A percentile compares a stretch with the other conserved stretches of the same genome.
phyloP scores from a whole-genome alignment of 2,329 filamentous ascomycete genomes.

The Hypoxylon rubiginosum region DNA sequence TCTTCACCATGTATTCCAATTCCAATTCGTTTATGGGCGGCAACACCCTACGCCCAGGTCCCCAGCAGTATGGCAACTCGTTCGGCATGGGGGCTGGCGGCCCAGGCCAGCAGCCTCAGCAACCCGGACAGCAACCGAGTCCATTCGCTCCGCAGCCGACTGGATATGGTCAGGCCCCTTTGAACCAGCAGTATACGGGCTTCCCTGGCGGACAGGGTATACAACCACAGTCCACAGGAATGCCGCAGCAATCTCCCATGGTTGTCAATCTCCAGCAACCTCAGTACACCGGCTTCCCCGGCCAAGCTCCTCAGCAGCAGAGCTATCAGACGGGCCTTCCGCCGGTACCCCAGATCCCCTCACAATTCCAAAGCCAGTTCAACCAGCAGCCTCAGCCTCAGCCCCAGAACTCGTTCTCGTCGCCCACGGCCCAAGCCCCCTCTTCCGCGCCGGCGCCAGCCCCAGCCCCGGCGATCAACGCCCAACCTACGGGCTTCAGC shows the following conservation, averaged over 20 bases:
- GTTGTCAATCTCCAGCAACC: conserved; percentile 59
- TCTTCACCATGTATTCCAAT: conserved; percentile 82
- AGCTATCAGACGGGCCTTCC: conserved; percentile 72
- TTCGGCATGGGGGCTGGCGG: conserved; percentile 59
- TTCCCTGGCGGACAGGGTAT: conserved; percentile 68
- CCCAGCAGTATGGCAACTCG: conserved; percentile 69
- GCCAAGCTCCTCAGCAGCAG: conserved; percentile 66
- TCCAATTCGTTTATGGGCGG: conserved; percentile 87
- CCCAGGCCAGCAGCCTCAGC: conserved; percentile 57
- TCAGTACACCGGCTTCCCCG: conserved; percentile 61
- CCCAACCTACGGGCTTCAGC: conserved; percentile 74
- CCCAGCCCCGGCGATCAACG: conserved; percentile 71
- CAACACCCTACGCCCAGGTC: conserved; percentile 79
- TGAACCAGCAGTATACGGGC: conserved; percentile 73
- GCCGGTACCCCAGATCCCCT: conserved; percentile 70
- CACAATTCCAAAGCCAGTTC: conserved; percentile 71
- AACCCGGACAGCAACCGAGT: conserved; percentile 64
- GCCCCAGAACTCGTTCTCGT: conserved; percentile 60
- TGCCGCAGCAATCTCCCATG: conserved; percentile 59
- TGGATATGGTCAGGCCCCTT: conserved; percentile 68
- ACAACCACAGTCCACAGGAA: conserved; percentile 51
- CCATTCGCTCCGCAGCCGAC: conserved; percentile 72
- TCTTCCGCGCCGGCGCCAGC: conserved; percentile 64
- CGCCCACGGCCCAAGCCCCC: conserved; percentile 65
- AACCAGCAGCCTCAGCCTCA: conserved; percentile 59